A percentile compares a stretch with the other conserved stretches of the same genome.
Conservation (phyloP, 2,329 filamentous ascomycete genomes). For the Fonsecaea multimorphosa region DNA sequence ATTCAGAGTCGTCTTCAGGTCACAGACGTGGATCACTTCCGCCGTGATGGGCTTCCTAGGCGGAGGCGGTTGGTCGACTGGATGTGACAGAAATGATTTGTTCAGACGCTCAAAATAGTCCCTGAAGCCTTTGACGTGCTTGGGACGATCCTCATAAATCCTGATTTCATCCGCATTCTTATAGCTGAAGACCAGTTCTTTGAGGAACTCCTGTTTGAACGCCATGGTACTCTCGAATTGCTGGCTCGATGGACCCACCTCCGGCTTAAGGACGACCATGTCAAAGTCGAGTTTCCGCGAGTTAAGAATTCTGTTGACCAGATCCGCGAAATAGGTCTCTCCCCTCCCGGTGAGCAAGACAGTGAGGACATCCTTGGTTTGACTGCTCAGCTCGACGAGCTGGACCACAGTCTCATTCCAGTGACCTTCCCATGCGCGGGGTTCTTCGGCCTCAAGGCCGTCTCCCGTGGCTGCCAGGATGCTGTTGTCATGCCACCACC, state of each 20-base stretch:
- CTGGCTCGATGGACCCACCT: conserved; percentile 78
- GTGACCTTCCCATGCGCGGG: conserved; percentile 85
- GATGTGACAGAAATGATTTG: conserved; percentile 56
- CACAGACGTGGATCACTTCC: conserved; percentile 85
- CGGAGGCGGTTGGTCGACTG: conserved; percentile 46
- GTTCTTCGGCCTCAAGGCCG: conserved; percentile 80
- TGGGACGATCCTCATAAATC: conserved; percentile 68
- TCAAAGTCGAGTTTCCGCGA: conserved; percentile 85
- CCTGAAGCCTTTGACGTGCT: conserved; percentile 78
- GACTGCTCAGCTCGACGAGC: conserved; percentile 78
- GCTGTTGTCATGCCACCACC: conserved; percentile 95
- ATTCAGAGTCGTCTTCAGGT: conserved; percentile 74
- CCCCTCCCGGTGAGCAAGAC: conserved; percentile 87
- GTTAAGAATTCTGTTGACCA: conserved; percentile 79
- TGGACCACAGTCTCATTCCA: conserved; percentile 92
- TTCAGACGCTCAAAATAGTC: conserved; percentile 85
- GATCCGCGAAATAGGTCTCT: conserved; percentile 75
- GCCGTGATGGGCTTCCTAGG: conserved; percentile 70
- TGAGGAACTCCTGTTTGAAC: conserved; percentile 88
- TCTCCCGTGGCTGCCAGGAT: conserved; percentile 87
- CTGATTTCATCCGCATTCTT: conserved; percentile 78
- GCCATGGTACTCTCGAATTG: conserved; percentile 81
- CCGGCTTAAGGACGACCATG: conserved; percentile 84
- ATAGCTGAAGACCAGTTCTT: conserved; percentile 84
- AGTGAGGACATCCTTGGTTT: conserved; percentile 82